Conservation (phyloP, 371 early-diverging fungal genomes). For the Chytridium lagenaria region DNA sequence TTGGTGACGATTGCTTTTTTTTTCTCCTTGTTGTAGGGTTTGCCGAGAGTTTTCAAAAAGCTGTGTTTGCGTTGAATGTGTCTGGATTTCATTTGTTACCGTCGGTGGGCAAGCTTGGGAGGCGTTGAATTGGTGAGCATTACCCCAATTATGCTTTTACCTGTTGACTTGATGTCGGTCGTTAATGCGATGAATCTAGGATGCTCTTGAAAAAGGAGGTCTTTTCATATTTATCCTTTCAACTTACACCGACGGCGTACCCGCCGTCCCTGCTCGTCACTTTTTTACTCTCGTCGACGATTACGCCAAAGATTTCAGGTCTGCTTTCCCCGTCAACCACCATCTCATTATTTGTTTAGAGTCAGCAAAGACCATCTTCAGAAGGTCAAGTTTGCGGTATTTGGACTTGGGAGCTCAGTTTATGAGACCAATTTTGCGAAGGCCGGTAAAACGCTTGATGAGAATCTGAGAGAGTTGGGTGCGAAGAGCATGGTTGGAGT, state of each 20-base stretch:
- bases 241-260: constrained; percentile 77
- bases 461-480: constrained; percentile 70
- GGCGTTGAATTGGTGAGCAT: background rate
- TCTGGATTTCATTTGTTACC: constrained; percentile 9
- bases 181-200: no score
- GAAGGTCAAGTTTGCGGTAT: constrained; percentile 71
- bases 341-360: constrained; percentile 36
- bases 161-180: no score
- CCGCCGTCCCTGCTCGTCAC: constrained; percentile 65
- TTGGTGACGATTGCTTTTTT: background rate
- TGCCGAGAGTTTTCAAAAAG: constrained; percentile 1
- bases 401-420: constrained; percentile 77
- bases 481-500: constrained; percentile 71
- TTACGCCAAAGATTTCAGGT: constrained; percentile 18
- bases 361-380: constrained; percentile 66
- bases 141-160: no score
- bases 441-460: constrained; percentile 67
- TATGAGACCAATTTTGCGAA: constrained; percentile 72
- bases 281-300: constrained; percentile 53
- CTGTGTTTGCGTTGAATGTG: constrained; percentile 11
- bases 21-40: background rate
- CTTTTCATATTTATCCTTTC: constrained; percentile 67
- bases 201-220: background rate
- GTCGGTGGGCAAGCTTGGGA: background rate
- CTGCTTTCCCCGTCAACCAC: background rate